Evolutionary conservation across 2,329 filamentous ascomycete species (phyloP), one percentile per base, ranked within the genome.

Genomic region (Aquanectria penicillioides): DNA sequence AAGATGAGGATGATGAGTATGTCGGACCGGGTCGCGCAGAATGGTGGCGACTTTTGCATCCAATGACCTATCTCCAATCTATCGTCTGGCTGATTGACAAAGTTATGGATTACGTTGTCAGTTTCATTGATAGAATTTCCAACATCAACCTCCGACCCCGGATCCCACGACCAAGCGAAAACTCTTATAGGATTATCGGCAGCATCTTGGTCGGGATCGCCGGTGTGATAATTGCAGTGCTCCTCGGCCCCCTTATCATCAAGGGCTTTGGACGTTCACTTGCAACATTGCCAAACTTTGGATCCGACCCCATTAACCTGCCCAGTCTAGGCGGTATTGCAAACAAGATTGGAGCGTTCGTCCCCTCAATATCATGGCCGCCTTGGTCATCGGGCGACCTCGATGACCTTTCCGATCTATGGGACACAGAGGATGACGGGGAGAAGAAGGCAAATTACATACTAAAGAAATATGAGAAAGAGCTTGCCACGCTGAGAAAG

Each of bases 31-130:
- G 40, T 4, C 59, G 56, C 11, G 46, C 54, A 17, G 55, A 69
- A 28, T 71, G 70, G 64, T 65, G 66, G 61, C 65, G 65, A 15
- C 57, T 75, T 3, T 43, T 75, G 4, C 68, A 75, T 23, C 75
- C 74, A 0, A 62, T 68, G 53, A 75, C 72, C 5, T 76, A 76
- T 25, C 6, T 75, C 2, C 52, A 69, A 15, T 61, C 64, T 4
- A 11, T 72, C 13, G 57, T 55, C 13, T 73, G 70, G 69, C 7
- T 69, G 6, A 33, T 70, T 12, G 64, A 67, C 13, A 43, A 36
- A 13, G 43, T 62, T 18, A 63, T 69, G 50, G 63, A 73, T 29
- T 47, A 51, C 15, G 18, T 68, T 5, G 23, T 66, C 38, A 29
- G 23, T n/a, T 20, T 66, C 15, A 41, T 71, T 2, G 61, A 70